A percentile compares a stretch with the other conserved stretches of the same genome.
phyloP scores from a whole-genome alignment of 1,284 basidiomycete genomes.

The Cryptococcus maquisensis region DNA sequence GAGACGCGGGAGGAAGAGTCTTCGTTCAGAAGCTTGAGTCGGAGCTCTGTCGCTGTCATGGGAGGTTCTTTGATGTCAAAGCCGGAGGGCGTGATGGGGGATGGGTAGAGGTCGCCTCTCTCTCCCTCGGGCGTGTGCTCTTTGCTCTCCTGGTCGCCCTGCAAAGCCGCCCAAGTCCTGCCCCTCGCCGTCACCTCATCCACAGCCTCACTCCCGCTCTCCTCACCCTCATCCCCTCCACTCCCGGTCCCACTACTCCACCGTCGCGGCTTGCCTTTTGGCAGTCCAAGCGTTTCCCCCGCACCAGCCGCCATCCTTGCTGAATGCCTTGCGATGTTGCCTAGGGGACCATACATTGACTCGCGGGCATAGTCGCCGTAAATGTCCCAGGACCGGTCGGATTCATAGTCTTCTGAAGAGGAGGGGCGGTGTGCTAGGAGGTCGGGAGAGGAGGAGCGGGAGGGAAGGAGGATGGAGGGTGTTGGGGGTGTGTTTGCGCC shows the following conservation, averaged over 20 bases:
- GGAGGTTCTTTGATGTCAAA: neutral
- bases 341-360: slow-evolving; percentile 33
- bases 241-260: neutral
- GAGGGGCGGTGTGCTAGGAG: neutral
- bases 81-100: neutral
- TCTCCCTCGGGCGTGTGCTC: neutral
- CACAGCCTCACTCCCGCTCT: neutral
- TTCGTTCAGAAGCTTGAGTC: no score
- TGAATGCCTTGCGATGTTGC: slow-evolving; percentile 8
- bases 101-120: neutral
- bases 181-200: neutral
- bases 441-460: neutral
- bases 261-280: neutral
- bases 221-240: neutral
- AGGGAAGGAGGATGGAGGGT: neutral
- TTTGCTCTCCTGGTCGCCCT: neutral
- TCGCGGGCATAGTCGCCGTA: slow-evolving; percentile 39
- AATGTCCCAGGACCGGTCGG: slow-evolving; percentile 36
- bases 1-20: no score
- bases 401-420: neutral
- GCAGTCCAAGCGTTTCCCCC: slow-evolving; percentile 1
- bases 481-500: neutral
- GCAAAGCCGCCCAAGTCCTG: neutral
- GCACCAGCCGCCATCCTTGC: neutral
- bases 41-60: neutral